Base-by-base conservation (phyloP, 352 stramenopile genomes). In the Phytophthora fragariae region DNA sequence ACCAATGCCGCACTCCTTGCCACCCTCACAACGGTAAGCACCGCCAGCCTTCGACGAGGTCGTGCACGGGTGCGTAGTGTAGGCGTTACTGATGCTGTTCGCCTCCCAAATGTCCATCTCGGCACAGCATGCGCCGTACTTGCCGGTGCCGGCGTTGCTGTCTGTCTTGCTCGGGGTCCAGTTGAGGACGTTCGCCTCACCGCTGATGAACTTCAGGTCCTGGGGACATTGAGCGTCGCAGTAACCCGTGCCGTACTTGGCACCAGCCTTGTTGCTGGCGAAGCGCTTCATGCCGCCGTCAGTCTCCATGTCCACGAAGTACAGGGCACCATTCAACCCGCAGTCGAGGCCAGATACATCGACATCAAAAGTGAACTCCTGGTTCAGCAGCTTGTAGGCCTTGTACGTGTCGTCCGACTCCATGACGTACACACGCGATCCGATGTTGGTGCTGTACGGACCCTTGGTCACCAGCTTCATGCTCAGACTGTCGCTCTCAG, bases 351-450 rank as follows among this genome's bases (percentile, higher is more conserved):
- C 37, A 4, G 79, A 88, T 3, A 85, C 77, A 53, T 92, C 84
- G n/a, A 92, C 81, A 52, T 89, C 81, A n/a, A 92, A 86, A 0
- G 82, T 67, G 50, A 90, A 88, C 68, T 92, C 82, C 61, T 89
- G 70, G 75, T 92, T 90, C 27, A 89, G 73, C 49, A 90, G 74
- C 70, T 85, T 76, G 64, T 73, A 90, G 9, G 67, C 46, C 64
- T 86, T 83, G 75, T 89, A 90, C 49, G 39, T 68, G 27, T 65
- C 66, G 4, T 62, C 59, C 2, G 60, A 54, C 2, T 87, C 62
- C 41, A 88, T 61, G 10, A 90, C 54, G 72, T 90, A 92, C 46
- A 90, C 75, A 17, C 84, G 84, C 44, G 80, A 86, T 41, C 82
- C 80, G 12, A 89, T 53, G 61, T 89, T 90, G 31, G 76, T 81